A percentile compares a stretch with the other conserved stretches of the same genome.
Evolutionary conservation across 2,329 filamentous ascomycete species (phyloP).

Genomic region (Verticillium tricorpus): DNA sequence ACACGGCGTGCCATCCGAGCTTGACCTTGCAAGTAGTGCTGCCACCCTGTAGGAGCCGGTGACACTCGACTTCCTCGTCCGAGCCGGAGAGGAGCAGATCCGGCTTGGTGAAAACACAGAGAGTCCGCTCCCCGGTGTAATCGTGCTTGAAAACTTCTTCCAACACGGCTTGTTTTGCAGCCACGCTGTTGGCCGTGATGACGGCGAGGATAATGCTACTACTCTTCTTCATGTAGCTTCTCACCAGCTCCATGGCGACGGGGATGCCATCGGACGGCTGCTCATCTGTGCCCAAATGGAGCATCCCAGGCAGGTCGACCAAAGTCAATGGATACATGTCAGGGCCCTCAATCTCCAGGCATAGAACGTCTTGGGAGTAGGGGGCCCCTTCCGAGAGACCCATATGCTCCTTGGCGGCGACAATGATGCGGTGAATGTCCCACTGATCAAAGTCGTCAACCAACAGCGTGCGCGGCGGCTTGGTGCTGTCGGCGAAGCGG

Average conservation of each 20-base stretch:
- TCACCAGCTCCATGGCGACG: constrained; percentile 29
- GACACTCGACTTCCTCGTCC: constrained; percentile 32
- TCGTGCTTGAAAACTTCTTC: constrained; percentile 38
- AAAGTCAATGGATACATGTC: constrained; percentile 42
- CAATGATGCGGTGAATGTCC: constrained; percentile 43
- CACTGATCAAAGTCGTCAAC: constrained; percentile 29
- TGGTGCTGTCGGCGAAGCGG: constrained; percentile 21
- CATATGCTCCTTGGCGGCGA: constrained; percentile 46
- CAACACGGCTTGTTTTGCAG: constrained; percentile 48
- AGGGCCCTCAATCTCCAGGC: constrained; percentile 40
- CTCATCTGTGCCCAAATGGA: constrained; percentile 23
- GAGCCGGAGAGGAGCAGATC: constrained; percentile 36
- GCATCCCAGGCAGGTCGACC: constrained; percentile 50
- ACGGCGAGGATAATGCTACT: constrained; percentile 58
- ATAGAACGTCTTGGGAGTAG: constrained; percentile 42
- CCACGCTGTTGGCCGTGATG: constrained; percentile 43
- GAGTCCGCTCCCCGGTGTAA: constrained; percentile 37
- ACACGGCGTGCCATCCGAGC: constrained; percentile 50
- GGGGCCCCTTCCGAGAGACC: constrained; percentile 27
- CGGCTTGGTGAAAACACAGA: constrained; percentile 56
- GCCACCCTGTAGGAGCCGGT: constrained; percentile 26
- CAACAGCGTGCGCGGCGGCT: constrained; percentile 18
- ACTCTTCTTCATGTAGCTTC: constrained; percentile 50
- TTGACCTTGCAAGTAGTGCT: constrained; percentile 24
- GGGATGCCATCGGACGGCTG: constrained; percentile 25